These are phyloP conservation scores for Colletotrichum lentis DNA, from an alignment of 2,329 filamentous ascomycete genomes.

Conservation along the genomic window DNA sequence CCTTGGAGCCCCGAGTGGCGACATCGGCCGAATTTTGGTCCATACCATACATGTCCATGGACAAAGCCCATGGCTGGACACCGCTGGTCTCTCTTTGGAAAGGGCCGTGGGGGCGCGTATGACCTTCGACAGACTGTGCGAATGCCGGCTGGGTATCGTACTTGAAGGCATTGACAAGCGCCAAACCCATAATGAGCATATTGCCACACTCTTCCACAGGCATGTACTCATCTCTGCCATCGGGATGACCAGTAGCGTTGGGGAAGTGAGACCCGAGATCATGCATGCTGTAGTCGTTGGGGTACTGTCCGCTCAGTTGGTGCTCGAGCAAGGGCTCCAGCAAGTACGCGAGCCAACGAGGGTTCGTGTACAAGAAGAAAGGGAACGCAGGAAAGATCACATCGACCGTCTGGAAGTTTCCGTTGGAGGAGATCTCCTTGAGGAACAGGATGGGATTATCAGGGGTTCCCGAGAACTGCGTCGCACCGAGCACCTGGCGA, in stretches of 20 bases:
- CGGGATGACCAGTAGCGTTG: conserved; percentile 76
- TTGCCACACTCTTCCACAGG: conserved; percentile 78
- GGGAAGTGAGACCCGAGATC: conserved; percentile 78
- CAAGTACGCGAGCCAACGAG: conserved; percentile 79
- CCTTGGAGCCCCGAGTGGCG: conserved; percentile 54
- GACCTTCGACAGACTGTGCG: conserved; percentile 60
- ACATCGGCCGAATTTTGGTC: conserved; percentile 67
- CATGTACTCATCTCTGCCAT: conserved; percentile 77
- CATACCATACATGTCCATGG: conserved; percentile 54
- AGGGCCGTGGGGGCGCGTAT: conserved; percentile 33
- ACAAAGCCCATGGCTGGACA: conserved; percentile 50
- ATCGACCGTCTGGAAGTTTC: conserved; percentile 86
- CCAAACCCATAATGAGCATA: conserved; percentile 81
- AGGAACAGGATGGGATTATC: conserved; percentile 78
- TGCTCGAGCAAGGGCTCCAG: conserved; percentile 84
- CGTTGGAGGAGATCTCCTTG: conserved; percentile 87
- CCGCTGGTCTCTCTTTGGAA: conserved; percentile 16
- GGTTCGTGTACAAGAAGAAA: conserved; percentile 87
- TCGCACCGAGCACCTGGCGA: conserved; percentile 81
- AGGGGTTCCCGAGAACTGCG: conserved; percentile 76
- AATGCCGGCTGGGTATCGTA: conserved; percentile 69
- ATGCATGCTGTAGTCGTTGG: conserved; percentile 82
- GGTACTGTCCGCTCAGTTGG: conserved; percentile 82
- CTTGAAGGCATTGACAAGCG: conserved; percentile 76
- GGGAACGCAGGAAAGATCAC: conserved; percentile 88